Evolutionary conservation across 495 filamentous ascomycete species (phyloP).

Genomic region (Apodospora peruviana): DNA sequence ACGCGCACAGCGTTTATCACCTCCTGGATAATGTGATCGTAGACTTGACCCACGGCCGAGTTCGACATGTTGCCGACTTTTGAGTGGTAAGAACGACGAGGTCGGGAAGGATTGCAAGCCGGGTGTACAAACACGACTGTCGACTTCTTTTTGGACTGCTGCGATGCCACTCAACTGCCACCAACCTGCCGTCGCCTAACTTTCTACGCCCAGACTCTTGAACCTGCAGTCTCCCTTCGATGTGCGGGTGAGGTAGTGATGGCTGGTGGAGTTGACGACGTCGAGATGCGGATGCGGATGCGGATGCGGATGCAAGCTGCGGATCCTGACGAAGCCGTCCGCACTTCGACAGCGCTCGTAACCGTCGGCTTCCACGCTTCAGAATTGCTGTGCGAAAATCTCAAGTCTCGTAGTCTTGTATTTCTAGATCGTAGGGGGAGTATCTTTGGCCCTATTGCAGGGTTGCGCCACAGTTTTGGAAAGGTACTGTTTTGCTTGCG

Average conservation of each 20-base stretch:
- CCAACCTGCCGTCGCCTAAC: neutral
- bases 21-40: constrained; percentile 84
- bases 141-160: neutral
- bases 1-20: constrained; percentile 82
- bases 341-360: neutral
- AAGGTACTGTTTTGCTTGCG: constrained; percentile 14
- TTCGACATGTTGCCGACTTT: constrained; percentile 45
- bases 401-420: constrained; percentile 15
- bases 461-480: constrained; percentile 21
- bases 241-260: constrained; percentile 1
- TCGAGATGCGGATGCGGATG: neutral
- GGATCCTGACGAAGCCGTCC: neutral
- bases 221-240: neutral
- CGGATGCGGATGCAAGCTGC: neutral
- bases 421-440: constrained; percentile 19
- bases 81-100: neutral
- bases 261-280: neutral
- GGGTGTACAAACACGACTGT: neutral
- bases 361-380: constrained; percentile 1
- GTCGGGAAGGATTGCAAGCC: neutral
- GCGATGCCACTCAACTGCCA: neutral
- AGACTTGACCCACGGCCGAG: constrained; percentile 62
- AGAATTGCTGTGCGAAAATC: constrained; percentile 7
- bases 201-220: neutral
- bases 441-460: constrained; percentile 15